Percentiles rank a stretch among this genome's conserved stretches.
Evolutionary conservation across 805 yeast species (phyloP).

Genomic region (Starmerella gropengiesseri): DNA sequence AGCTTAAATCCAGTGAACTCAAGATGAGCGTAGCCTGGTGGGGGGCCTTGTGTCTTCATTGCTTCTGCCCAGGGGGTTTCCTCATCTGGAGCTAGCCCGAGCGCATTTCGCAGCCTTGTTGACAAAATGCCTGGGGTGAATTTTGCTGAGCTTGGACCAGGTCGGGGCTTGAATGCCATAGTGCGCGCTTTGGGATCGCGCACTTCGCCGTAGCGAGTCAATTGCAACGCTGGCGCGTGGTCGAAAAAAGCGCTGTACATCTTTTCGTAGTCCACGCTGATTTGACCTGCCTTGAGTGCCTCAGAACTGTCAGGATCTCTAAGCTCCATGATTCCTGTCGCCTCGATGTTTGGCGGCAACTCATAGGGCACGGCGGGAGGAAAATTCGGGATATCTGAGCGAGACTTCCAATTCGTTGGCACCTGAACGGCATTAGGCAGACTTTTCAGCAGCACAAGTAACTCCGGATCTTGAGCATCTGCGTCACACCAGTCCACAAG

Average conservation of each 20-base stretch:
- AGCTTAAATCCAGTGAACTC: no score
- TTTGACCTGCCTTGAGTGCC: conserved; percentile 49
- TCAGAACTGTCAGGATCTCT: conserved; percentile 37
- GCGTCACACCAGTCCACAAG: conserved; percentile 78
- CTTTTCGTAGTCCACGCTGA: conserved; percentile 77
- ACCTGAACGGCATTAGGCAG: conserved; percentile 59
- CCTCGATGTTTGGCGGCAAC: conserved; percentile 64
- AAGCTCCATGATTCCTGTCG: conserved; percentile 69
- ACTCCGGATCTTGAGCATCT: conserved; percentile 67
- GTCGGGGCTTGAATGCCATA: conserved; percentile 4
- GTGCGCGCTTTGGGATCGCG: conserved; percentile 27
- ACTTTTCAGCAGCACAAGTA: conserved; percentile 54
- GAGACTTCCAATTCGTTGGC: conserved; percentile 76
- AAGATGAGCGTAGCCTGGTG: conserved; percentile 58
- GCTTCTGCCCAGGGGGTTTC: conserved; percentile 73
- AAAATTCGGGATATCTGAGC: conserved; percentile 46
- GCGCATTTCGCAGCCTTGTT: conserved; percentile 49
- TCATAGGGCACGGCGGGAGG: conserved; percentile 51
- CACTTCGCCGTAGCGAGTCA: conserved; percentile 65
- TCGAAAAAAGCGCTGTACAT: conserved; percentile 81
- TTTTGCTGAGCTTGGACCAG: conserved; percentile 5
- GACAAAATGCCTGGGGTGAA: conserved; percentile 62
- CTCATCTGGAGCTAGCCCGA: conserved; percentile 49
- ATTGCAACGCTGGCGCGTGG: conserved; percentile 27
- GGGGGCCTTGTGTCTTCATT: conserved; percentile 64